These are phyloP conservation scores for Novymonas esmeraldas DNA, from an alignment of 208 protist species.

Conservation along the genomic window DNA sequence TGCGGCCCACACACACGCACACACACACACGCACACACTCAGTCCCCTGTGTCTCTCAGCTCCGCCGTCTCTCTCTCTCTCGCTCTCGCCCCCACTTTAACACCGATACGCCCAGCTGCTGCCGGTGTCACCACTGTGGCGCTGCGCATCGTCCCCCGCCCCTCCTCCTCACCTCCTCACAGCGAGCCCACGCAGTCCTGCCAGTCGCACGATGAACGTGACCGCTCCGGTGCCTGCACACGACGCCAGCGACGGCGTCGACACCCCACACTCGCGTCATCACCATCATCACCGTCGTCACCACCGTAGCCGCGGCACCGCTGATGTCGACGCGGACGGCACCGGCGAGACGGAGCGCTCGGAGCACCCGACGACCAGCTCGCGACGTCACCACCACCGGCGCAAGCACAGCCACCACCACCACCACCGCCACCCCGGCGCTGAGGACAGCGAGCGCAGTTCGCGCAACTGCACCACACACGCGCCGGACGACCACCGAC, in stretches of 20 bases:
- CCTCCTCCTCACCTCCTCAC: no score
- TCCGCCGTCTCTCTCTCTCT: no score
- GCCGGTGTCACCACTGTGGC: no score
- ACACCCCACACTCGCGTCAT: neutral
- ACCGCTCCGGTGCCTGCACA: neutral
- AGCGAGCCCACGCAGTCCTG: no score
- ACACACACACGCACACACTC: no score
- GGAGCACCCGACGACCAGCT: neutral
- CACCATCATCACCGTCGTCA: neutral
- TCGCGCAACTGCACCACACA: neutral
- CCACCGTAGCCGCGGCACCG: conserved; percentile 8
- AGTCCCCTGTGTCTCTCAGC: no score
- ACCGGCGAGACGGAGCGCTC: neutral
- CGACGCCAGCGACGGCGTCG: neutral
- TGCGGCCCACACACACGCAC: no score
- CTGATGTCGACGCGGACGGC: neutral
- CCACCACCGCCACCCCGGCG: conserved; percentile 7
- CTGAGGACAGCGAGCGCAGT: neutral
- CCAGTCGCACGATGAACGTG: neutral
- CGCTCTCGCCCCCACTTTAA: no score
- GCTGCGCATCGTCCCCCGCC: no score
- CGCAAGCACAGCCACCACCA: conserved; percentile 19
- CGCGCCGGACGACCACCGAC: neutral
- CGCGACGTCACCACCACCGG: neutral
- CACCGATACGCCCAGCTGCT: no score